Evolutionary conservation across 2,329 filamentous ascomycete species (phyloP), one percentile per base, ranked within the genome.

Genomic region (Pseudomassariella vexata): DNA sequence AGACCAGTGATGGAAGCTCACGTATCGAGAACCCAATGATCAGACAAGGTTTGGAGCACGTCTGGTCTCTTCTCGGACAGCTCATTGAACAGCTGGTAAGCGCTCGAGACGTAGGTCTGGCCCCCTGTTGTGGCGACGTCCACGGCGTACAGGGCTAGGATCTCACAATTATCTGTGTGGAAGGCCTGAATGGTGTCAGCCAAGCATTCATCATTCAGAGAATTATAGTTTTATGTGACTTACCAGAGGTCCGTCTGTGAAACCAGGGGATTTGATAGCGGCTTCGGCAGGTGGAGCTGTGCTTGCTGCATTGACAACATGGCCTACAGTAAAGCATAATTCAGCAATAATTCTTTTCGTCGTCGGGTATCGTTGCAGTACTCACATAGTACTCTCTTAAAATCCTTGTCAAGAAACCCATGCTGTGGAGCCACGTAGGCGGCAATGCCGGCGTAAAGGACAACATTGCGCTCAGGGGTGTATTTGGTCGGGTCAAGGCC

Each of bases 151-250:
- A 41, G 25, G 6, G 33, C 30, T 15, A 41, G 28, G 9, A 39
- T 39, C 19, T 41, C 39, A 19, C 35, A 41, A 22, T 37, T 36
- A 6, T 39, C 39, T 4, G 37, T 38, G 23, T 41, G 37, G 19
- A 41, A 41, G 9, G 39, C 36, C 39, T 39, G 27, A 2, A 9
- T 29, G 10, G n/a, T n/a, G n/a, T n/a, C n/a, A n/a, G n/a, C n/a
- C n/a, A n/a, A n/a, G n/a, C n/a, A n/a, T n/a, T n/a, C n/a, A n/a
- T n/a, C n/a, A n/a, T n/a, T n/a, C n/a, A n/a, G n/a, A n/a, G n/a
- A n/a, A n/a, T n/a, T n/a, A n/a, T n/a, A n/a, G n/a, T n/a, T n/a
- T n/a, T n/a, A n/a, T n/a, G n/a, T n/a, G n/a, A n/a, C n/a, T n/a
- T n/a, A n/a, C n/a, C n/a, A n/a, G n/a, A n/a, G n/a, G n/a, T n/a